phyloP scores from a whole-genome alignment of 2,329 filamentous ascomycete species.

The Trichoderma endophyticum region DNA sequence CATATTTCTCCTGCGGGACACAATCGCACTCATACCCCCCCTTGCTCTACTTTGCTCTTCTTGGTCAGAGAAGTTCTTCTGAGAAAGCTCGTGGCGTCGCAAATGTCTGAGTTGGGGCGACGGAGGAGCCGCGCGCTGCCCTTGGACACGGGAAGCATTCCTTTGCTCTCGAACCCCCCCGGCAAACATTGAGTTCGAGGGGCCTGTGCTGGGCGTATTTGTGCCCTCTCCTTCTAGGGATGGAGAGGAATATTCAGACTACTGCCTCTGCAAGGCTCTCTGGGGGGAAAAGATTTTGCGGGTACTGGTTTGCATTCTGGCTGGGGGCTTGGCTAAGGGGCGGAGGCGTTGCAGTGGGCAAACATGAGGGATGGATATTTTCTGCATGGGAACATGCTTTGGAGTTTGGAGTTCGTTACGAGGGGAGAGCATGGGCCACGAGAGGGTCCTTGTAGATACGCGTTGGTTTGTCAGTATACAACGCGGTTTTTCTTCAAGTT shows the following conservation, averaged over 20 bases:
- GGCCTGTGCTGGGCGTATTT: not conserved
- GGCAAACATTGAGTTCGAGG: not conserved
- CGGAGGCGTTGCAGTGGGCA: not conserved
- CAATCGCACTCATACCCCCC: not conserved
- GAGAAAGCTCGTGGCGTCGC: not conserved
- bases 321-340: not conserved
- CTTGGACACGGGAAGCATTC: constrained; percentile 20
- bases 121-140: constrained; percentile 4
- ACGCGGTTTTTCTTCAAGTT: not conserved
- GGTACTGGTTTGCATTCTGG: constrained; percentile 13
- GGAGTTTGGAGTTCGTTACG: not conserved
- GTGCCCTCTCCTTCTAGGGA: not conserved
- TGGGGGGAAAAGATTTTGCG: not conserved
- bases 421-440: not conserved
- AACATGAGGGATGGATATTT: not conserved
- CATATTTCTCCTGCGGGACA: not conserved
- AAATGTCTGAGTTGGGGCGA: constrained; percentile 10
- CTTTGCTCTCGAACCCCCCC: not conserved
- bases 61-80: not conserved
- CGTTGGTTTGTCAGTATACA: not conserved
- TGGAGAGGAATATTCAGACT: not conserved
- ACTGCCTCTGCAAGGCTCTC: not conserved
- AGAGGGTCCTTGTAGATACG: not conserved
- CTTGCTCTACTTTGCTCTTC: not conserved
- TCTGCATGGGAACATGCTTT: not conserved